These are phyloP conservation scores for Thelephora ganbajun DNA, from an alignment of 768 basidiomycete genomes.

Conservation along the genomic window DNA sequence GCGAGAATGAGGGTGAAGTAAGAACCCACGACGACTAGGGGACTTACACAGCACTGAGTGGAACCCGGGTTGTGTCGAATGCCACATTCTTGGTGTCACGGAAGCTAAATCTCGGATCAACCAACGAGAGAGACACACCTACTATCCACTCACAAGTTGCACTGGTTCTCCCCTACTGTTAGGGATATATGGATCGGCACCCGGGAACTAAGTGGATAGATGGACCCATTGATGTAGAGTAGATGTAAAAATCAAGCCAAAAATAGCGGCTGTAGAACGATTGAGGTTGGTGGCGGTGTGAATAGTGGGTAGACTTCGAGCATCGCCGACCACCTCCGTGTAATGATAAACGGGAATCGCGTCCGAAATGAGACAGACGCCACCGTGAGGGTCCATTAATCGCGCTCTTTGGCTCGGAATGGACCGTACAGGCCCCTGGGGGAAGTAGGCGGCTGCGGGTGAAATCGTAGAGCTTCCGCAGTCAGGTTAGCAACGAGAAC, in stretches of 20 bases:
- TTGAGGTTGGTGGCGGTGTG: conserved; percentile 45
- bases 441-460: conserved; percentile 67
- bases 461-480: conserved; percentile 53
- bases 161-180: conserved; percentile 40
- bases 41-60: conserved; percentile 25
- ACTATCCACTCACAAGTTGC: conserved; percentile 62
- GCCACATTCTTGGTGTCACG: conserved; percentile 63
- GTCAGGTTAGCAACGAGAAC: conserved; percentile 43
- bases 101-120: too few relatives aligned
- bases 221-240: too few relatives aligned
- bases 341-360: conserved; percentile 56
- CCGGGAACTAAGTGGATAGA: neutral
- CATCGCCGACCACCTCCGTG: conserved; percentile 67
- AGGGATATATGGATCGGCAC: conserved; percentile 18
- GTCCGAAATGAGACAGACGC: conserved; percentile 37
- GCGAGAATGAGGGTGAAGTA: too few relatives aligned
- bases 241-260: conserved; percentile 29
- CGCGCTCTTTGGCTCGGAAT: neutral
- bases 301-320: conserved; percentile 50
- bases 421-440: conserved; percentile 33
- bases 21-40: neutral
- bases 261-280: conserved; percentile 47
- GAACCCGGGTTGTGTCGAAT: conserved; percentile 50
- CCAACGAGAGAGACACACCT: too few relatives aligned
- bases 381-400: neutral